Percentiles rank a stretch among this genome's conserved stretches.
Evolutionary conservation across 1,139 yeast genomes (phyloP).

Genomic region (Yueomyces sp.): DNA sequence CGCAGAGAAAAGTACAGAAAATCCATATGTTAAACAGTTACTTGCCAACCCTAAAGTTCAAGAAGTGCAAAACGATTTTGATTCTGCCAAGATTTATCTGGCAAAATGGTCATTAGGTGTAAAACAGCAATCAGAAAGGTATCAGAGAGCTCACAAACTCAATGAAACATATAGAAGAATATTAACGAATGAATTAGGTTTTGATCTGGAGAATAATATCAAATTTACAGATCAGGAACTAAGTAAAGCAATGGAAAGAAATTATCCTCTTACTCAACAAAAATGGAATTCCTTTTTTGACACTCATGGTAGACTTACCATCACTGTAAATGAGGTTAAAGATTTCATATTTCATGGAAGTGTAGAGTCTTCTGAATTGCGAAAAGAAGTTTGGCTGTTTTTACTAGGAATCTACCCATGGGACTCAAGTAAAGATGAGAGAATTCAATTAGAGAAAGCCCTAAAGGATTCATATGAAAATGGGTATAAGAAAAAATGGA

Average conservation of each 20-base stretch:
- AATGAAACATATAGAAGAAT: conserved; percentile 48
- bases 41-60: conserved; percentile 70
- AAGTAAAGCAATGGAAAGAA: conserved; percentile 31
- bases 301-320: conserved; percentile 52
- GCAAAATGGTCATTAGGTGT: conserved; percentile 97
- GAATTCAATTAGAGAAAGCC: conserved; percentile 44
- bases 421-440: conserved; percentile 66
- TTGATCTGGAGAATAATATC: conserved; percentile 35
- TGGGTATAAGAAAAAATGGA: conserved; percentile 55
- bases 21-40: conserved; percentile 39
- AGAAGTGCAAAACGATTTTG: conserved; percentile 79
- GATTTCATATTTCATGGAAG: conserved; percentile 88
- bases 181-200: conserved; percentile 55
- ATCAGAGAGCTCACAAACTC: conserved; percentile 44
- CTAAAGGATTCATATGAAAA: conserved; percentile 47
- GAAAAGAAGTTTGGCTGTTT: conserved; percentile 79
- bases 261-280: conserved; percentile 34
- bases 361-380: conserved; percentile 37
- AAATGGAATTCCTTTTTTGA: conserved; percentile 88
- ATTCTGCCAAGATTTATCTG: conserved; percentile 77
- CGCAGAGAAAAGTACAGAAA: conserved; percentile 17
- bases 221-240: conserved; percentile 24
- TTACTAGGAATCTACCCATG: conserved; percentile 77
- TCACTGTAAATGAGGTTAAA: conserved; percentile 69
- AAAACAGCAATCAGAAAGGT: conserved; percentile 79